Evolutionary conservation across 768 basidiomycete species (phyloP), one percentile per base, ranked within the genome.

Genomic region (Omphalotus guepiniiformis): DNA sequence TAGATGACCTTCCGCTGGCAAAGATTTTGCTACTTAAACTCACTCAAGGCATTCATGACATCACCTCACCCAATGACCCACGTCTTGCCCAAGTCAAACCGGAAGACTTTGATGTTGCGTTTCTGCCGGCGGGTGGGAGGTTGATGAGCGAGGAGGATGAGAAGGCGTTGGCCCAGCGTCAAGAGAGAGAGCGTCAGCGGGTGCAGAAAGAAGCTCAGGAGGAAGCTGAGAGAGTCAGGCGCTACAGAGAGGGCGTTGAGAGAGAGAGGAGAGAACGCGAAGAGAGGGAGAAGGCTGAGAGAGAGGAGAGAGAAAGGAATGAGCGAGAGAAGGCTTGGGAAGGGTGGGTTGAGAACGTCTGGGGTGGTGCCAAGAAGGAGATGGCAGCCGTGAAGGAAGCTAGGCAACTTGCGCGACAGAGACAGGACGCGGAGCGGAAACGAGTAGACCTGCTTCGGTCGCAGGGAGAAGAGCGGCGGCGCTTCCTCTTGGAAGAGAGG

Each of bases 1-100:
- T 73, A 52, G 83, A 85, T 60, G 69, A 86, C 66, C 77, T 85
- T 48, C 81, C 78, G 49, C 74, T 79, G 51, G 83, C 83, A 37
- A 81, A 80, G 65, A 68, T 79, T 23, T 72, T 85, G 9, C 70
- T 83, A n/a, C 65, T 86, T 41, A 72, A 74, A 18, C 74, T 83
- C 54, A 76, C 60, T 6, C 50, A 76, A 55, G 83, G 82, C 52
- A 74, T 83, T 46, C 74, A 83, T 49, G 77, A 47, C 18, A 39
- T 84, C 58, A 67, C 72, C 8, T 70, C 72, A 11, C 76, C 79
- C 61, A 63, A 74, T 50, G 83, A 84, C 61, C 82, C 83, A 1
- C 75, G 81, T 38, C 82, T 85, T 42, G 79, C 75, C 37, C 67
- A 72, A 15, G 81, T 86, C 38, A 72, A 69, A 53, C 72, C 74